Evolutionary conservation across 1,284 basidiomycete species (phyloP), one percentile per base, ranked within the genome.

Genomic region (Rhodotorula sp.): DNA sequence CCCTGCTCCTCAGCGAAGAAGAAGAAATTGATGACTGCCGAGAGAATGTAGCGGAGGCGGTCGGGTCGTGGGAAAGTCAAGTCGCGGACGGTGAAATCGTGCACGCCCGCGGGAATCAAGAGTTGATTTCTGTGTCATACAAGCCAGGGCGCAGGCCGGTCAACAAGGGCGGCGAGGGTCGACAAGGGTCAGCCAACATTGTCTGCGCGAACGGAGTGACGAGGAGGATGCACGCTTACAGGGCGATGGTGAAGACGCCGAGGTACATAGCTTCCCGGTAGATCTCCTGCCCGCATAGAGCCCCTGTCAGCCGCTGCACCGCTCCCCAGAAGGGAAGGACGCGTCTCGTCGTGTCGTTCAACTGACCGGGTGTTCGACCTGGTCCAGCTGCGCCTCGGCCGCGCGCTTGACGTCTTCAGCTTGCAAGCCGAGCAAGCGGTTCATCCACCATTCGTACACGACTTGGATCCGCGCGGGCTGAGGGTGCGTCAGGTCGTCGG

Each of bases 21-120:
- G 79, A 92, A 87, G 80, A 94, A 93, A 81, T 96, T 96, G 83
- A 95, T 89, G 72, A 96, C 89, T 0, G 89, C 93, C 53, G 91
- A 91, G 68, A 96, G 84, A 56, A 91, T 84, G 60, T 85, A 83
- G 22, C 88, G 83, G 0, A 91, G 89, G 33, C 92, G 86, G 46
- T 87, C 84, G 29, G 87, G 82, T 37, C 90, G 88, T 2, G 93
- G 93, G 59, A 84, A 84, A 60, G 84, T 84, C 15, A 95, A 80
- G 76, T 95, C 93, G 72, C 84, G 85, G 62, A 90, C 83, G 71
- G 84, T 87, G 80, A 95, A 94, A 79, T 89, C 87, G 70, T 87
- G 84, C 60, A 93, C 85, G 68, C 88, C 85, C n/a, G 91, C 90
- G 30, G 69, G 68, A 1, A 42, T 24, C 46, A 77, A 66, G 49